Evolutionary conservation across 148 eudicot species (phyloP), one percentile per base, ranked within the genome.

Genomic region (Oxyria digyna): DNA sequence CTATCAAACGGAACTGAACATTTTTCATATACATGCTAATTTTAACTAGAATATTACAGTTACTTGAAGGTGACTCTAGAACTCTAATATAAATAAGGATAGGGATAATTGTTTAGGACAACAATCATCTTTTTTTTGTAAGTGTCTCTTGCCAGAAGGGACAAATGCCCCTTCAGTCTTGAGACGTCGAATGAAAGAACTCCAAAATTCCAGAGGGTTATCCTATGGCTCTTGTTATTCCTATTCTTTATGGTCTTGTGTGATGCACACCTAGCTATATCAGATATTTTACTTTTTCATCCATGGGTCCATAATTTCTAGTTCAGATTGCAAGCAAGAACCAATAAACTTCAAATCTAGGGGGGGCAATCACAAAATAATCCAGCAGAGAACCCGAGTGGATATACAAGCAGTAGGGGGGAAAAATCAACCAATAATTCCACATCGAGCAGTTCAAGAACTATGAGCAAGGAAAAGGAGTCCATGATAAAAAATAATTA

Each of bases 401-500:
- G 10, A 1, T 17, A 35, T 17, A 37, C 42, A 18, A 62, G 42
- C 33, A 46, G 65, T 10, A 35, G 62, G 20, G 38, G 27, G 42
- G 72, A 69, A 40, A 11, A 5, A 43, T 38, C 69, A 66, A 33
- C 3, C 69, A 46, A 14, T 29, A 15, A 27, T 20, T 21, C 52
- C 24, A 5, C 2, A 14, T 35, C 6, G 24, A 40, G 18, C 26
- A 59, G 33, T 26, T 9, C 12, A 63, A 1, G 6, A 6, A 70
- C 67, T 71, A 3, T 27, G 24, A 31, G 50, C 17, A 73, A 55
- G 38, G 69, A 48, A 24, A 26, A 24, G 32, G 59, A n/a, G 72
- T 3, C n/a, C 69, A 38, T 38, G 21, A 67, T 15, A 43, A 10
- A 26, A 71, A 42, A n/a, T 10, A 48, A 8, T 57, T 7, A 41